Conservation (phyloP, 2,329 filamentous ascomycete species). For the Dothidotthia symphoricarpi region DNA sequence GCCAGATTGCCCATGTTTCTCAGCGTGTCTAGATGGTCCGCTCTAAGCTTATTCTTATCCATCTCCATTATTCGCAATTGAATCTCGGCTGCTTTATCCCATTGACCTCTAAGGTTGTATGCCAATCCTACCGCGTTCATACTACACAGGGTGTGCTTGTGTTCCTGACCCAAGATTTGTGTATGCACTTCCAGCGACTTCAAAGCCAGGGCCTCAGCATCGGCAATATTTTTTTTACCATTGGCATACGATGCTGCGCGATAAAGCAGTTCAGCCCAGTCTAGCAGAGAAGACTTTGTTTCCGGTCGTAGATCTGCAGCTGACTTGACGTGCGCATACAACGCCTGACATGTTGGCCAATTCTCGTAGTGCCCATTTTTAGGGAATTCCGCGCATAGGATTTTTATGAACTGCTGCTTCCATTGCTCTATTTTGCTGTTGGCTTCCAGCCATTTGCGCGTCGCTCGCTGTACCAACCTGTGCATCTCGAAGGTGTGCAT, state of each 20-base stretch:
- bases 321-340: conserved; percentile 33
- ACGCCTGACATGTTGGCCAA: conserved; percentile 31
- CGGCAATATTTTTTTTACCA: too few relatives aligned
- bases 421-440: conserved; percentile 26
- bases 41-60: conserved; percentile 6
- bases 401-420: conserved; percentile 29
- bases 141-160: too few relatives aligned
- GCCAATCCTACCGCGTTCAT: too few relatives aligned
- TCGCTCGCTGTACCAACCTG: conserved; percentile 42
- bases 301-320: conserved; percentile 1
- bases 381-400: conserved; percentile 27
- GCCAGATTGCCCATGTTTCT: conserved; percentile 13
- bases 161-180: too few relatives aligned
- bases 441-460: conserved; percentile 13
- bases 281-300: not conserved
- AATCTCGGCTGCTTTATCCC: not conserved
- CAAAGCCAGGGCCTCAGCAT: too few relatives aligned
- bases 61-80: conserved; percentile 1
- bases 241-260: conserved; percentile 6
- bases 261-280: conserved; percentile 8
- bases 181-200: too few relatives aligned
- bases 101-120: too few relatives aligned
- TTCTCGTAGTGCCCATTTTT: conserved; percentile 27
- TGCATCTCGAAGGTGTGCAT: conserved; percentile 45
- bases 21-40: conserved; percentile 12